phyloP scores from a whole-genome alignment of 192 early-diverging fungal species.

The Backusella macrospora region DNA sequence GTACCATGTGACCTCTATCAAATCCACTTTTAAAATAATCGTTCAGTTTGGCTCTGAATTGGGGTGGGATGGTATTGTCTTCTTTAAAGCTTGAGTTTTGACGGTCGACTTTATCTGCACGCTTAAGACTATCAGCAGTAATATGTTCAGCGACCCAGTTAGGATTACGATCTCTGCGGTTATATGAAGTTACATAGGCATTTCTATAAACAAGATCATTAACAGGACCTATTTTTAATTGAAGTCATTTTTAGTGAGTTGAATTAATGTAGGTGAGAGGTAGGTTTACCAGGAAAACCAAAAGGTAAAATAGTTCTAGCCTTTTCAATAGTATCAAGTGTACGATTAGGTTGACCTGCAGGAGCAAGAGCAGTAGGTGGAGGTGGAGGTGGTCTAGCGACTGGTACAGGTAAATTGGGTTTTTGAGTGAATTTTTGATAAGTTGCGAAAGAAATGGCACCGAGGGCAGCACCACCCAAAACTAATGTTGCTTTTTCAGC shows the following conservation, averaged over 20 bases:
- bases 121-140: conserved; percentile 58
- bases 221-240: conserved; percentile 61
- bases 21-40: conserved; percentile 85
- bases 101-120: conserved; percentile 63
- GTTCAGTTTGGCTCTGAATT: conserved; percentile 72
- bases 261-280: neutral
- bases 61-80: conserved; percentile 68
- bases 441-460: conserved; percentile 34
- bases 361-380: neutral
- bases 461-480: conserved; percentile 46
- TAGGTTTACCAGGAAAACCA: conserved; percentile 40
- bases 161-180: conserved; percentile 73
- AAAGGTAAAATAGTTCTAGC: conserved; percentile 40
- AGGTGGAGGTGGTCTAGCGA: neutral
- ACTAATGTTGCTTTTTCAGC: conserved; percentile 32
- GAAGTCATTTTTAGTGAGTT: no score
- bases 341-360: neutral
- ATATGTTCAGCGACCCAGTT: conserved; percentile 80
- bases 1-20: conserved; percentile 93
- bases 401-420: neutral
- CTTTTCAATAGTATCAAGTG: conserved; percentile 28
- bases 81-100: conserved; percentile 78
- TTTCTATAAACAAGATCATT: conserved; percentile 70
- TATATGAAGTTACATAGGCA: conserved; percentile 77
- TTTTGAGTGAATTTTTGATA: conserved; percentile 41